phyloP scores from a whole-genome alignment of 345 rosid genomes.

The Syzygium oleosum region DNA sequence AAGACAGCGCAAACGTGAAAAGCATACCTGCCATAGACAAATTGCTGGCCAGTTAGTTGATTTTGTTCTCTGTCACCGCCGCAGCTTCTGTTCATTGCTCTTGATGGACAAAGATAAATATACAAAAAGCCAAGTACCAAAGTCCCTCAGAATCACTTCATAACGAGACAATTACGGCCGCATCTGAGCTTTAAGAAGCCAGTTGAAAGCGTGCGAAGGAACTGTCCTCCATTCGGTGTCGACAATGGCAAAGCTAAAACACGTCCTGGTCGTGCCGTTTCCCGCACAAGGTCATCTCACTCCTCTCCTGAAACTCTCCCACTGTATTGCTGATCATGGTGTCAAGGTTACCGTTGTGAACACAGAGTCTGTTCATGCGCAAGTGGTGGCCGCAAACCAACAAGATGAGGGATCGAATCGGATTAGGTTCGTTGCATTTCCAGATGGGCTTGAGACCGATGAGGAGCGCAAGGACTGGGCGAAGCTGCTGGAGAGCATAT shows the following conservation, averaged over 20 bases:
- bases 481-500: constrained; percentile 1
- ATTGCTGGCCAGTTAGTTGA: neutral
- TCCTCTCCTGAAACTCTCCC: neutral
- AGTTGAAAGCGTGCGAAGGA: neutral
- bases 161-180: neutral
- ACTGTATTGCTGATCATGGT: neutral
- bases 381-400: neutral
- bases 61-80: neutral
- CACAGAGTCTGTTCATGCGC: neutral
- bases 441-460: constrained; percentile 14
- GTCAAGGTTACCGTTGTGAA: neutral
- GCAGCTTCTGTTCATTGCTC: neutral
- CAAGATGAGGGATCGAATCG: neutral
- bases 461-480: constrained; percentile 9
- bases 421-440: constrained; percentile 9
- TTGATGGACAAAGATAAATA: neutral
- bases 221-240: neutral
- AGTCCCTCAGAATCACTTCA: neutral
- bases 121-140: neutral
- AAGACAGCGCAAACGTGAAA: neutral
- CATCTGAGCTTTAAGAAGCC: neutral
- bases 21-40: neutral
- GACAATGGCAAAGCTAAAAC: neutral
- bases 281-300: neutral
- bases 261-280: neutral